Conservation (phyloP, 305 asterid genomes). For the Fraxinus baroniana region DNA sequence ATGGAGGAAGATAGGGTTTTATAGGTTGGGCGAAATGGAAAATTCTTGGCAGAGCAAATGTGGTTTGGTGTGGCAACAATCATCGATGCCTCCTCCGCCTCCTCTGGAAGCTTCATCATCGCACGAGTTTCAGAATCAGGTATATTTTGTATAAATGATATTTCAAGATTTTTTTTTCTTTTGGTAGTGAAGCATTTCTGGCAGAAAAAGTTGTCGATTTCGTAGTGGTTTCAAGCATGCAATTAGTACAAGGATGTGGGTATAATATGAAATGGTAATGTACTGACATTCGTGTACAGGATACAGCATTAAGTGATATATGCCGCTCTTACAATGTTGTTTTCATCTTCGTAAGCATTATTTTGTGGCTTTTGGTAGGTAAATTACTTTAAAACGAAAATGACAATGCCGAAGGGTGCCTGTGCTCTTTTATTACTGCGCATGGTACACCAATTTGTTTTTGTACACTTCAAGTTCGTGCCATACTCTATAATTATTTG, state of each 20-base stretch:
- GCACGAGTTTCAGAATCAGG: conserved; percentile 31
- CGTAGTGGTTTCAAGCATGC: not conserved
- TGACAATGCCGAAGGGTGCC: not conserved
- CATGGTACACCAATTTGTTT: not conserved
- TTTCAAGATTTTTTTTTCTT: not conserved
- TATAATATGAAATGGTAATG: conserved; percentile 16
- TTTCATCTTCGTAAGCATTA: not conserved
- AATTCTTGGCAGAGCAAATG: conserved; percentile 34
- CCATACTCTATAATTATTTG: not conserved
- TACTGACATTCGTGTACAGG: not conserved
- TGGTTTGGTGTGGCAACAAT: conserved; percentile 29
- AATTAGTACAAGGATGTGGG: conserved; percentile 3
- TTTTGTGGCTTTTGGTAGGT: not conserved
- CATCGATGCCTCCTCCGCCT: conserved; percentile 15
- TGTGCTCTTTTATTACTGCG: not conserved
- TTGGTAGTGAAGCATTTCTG: conserved; percentile 5
- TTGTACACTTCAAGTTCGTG: not conserved
- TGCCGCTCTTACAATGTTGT: not conserved
- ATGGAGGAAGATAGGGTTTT: conserved; percentile 27
- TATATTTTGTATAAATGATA: conserved; percentile 6
- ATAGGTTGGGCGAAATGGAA: conserved; percentile 24
- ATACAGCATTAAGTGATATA: not conserved
- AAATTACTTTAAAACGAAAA: not conserved
- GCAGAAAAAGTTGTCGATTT: conserved; percentile 2
- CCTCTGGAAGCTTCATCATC: conserved; percentile 22